Percentiles rank a stretch among this genome's conserved stretches.
These are phyloP conservation scores for Rhodomyrtus psidioides DNA, from an alignment of 441 rosid species.

Conservation along the genomic window DNA sequence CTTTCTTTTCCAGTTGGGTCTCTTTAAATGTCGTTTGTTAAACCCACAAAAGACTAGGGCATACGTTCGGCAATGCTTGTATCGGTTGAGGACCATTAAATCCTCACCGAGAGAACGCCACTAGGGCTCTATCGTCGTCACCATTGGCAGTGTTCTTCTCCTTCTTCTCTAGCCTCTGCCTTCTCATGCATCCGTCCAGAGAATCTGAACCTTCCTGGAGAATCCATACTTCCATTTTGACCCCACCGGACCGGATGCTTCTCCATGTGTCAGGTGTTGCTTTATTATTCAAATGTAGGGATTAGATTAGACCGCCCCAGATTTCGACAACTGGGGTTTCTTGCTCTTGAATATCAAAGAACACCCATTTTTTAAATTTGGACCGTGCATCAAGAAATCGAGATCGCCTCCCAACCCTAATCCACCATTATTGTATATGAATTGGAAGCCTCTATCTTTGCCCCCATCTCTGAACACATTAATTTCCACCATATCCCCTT, in stretches of 20 bases:
- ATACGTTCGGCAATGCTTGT: background rate
- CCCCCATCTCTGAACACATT: conserved; percentile 44
- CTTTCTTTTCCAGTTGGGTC: background rate
- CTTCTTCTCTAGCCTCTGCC: too few relatives aligned
- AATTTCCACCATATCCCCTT: conserved; percentile 46
- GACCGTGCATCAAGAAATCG: conserved; percentile 12
- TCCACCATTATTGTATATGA: conserved; percentile 22
- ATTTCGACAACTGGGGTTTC: conserved; percentile 58
- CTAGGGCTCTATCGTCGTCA: too few relatives aligned
- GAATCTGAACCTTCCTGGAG: conserved; percentile 39
- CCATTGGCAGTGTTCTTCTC: too few relatives aligned
- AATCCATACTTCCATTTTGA: conserved; percentile 14
- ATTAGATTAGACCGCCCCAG: conserved; percentile 13
- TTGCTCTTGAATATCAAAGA: conserved; percentile 1
- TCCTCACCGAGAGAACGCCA: too few relatives aligned
- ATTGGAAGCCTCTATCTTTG: conserved; percentile 58
- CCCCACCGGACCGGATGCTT: conserved; percentile 20
- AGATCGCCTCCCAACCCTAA: background rate
- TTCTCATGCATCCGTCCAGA: background rate
- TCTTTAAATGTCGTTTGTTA: background rate
- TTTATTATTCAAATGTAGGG: conserved; percentile 3
- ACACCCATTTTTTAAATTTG: background rate
- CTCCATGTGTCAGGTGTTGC: background rate
- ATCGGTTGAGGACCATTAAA: background rate
- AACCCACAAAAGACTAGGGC: background rate